Percentiles rank a stretch among this genome's conserved stretches.
Conservation (phyloP, 2,329 filamentous ascomycete species). For the Coniochaeta ligniaria region DNA sequence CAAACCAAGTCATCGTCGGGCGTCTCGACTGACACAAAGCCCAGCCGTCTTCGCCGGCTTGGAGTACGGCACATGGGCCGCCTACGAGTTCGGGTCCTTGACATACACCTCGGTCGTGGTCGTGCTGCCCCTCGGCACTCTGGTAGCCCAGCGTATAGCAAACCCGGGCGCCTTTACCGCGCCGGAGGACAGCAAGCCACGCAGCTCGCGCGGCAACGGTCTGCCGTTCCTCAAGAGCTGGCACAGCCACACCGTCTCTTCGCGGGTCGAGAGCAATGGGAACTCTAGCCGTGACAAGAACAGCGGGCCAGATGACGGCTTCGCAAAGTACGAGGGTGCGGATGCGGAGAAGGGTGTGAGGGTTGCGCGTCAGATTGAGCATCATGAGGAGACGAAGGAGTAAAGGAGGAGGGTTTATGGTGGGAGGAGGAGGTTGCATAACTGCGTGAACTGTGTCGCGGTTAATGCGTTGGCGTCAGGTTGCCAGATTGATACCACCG, state of each 20-base stretch:
- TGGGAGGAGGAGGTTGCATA: not conserved
- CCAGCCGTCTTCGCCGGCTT: conserved; percentile 43
- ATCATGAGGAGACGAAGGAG: conserved; percentile 3
- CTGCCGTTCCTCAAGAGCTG: conserved; percentile 1
- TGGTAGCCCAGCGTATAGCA: conserved; percentile 40
- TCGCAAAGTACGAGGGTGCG: conserved; percentile 1
- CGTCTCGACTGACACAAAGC: not conserved
- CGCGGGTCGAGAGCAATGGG: conserved; percentile 6
- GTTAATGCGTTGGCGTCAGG: not conserved
- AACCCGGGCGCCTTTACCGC: conserved; percentile 16
- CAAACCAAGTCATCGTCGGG: not conserved
- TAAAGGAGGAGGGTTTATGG: not conserved
- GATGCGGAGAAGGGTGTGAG: conserved; percentile 7
- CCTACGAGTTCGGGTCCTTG: conserved; percentile 43
- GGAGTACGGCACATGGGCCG: conserved; percentile 31
- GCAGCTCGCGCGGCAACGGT: not conserved
- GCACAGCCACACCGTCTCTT: conserved; percentile 3
- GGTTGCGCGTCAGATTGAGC: conserved; percentile 13
- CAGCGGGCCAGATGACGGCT: not conserved
- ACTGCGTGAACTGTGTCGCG: not conserved
- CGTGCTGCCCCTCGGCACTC: conserved; percentile 43
- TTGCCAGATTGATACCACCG: not conserved
- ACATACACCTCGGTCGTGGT: conserved; percentile 41
- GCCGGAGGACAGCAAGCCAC: conserved; percentile 1
- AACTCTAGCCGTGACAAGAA: not conserved